Percentiles rank a stretch among this genome's conserved stretches.
Evolutionary conservation across 1,139 yeast species (phyloP).

Genomic region (Yamadazyma trypodendri): DNA sequence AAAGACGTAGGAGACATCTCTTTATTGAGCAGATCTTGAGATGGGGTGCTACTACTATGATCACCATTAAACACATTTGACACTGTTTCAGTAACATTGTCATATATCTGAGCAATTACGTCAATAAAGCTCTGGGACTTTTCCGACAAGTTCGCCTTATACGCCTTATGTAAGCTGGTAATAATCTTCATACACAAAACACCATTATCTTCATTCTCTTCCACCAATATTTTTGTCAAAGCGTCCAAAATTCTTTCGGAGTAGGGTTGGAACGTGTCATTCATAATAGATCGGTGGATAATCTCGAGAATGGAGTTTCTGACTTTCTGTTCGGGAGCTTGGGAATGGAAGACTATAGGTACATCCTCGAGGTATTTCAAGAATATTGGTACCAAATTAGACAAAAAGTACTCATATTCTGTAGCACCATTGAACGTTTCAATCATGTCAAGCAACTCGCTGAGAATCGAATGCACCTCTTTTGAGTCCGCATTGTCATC

Average conservation of each 20-base stretch:
- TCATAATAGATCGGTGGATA: conserved; percentile 77
- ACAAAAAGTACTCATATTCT: conserved; percentile 72
- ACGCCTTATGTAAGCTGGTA: conserved; percentile 86
- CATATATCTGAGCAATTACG: conserved; percentile 73
- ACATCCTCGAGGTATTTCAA: conserved; percentile 59
- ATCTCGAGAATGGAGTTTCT: conserved; percentile 78
- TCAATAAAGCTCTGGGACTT: conserved; percentile 80
- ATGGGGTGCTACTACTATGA: conserved; percentile 25
- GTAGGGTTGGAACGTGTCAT: conserved; percentile 77
- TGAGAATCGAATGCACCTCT: conserved; percentile 62
- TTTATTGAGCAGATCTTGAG: conserved; percentile 28
- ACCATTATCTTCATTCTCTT: conserved; percentile 95
- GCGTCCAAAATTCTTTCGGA: conserved; percentile 60
- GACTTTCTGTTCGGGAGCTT: conserved; percentile 68
- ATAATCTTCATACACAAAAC: conserved; percentile 86
- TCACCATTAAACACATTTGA: conserved; percentile 52
- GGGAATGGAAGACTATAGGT: conserved; percentile 68
- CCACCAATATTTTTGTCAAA: conserved; percentile 59
- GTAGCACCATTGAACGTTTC: conserved; percentile 79
- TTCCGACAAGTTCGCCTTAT: conserved; percentile 64
- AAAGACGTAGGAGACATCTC: conserved; percentile 36
- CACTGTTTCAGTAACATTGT: conserved; percentile 77
- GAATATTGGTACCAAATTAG: conserved; percentile 61
- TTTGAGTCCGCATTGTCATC: conserved; percentile 56
- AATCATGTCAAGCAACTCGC: conserved; percentile 82